Evolutionary conservation across 495 filamentous ascomycete genomes (phyloP).

Genomic region (Neurospora sp.): DNA sequence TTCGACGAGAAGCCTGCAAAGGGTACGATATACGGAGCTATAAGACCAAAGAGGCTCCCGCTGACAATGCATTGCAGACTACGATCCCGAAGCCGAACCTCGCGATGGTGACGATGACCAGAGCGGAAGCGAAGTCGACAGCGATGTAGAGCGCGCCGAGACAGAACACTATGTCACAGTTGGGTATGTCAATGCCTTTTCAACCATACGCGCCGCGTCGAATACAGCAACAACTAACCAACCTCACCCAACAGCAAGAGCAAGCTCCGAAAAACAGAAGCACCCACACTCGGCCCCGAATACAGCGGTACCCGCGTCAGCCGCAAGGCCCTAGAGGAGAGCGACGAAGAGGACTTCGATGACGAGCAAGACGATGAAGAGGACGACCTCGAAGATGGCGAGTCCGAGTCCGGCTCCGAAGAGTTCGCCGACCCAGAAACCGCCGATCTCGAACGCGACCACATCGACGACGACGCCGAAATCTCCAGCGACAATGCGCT

Average conservation of each 20-base stretch:
- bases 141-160: slow-evolving; percentile 31
- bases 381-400: slow-evolving; percentile 18
- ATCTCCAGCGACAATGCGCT: slow-evolving; percentile 57
- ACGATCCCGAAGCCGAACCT: slow-evolving; percentile 75
- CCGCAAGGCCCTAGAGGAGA: slow-evolving; percentile 52
- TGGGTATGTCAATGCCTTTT: slow-evolving; percentile 39
- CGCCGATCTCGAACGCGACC: slow-evolving; percentile 36
- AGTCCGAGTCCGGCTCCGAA: slow-evolving; percentile 21
- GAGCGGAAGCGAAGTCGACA: slow-evolving; percentile 47
- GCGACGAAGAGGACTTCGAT: slow-evolving; percentile 26
- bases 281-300: slow-evolving; percentile 58
- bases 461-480: slow-evolving; percentile 43
- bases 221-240: slow-evolving; percentile 1
- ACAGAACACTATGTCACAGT: slow-evolving; percentile 82
- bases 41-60: background rate
- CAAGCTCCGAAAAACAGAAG: slow-evolving; percentile 67
- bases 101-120: slow-evolving; percentile 30
- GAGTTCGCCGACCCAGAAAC: slow-evolving; percentile 39
- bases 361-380: slow-evolving; percentile 33
- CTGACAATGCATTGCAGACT: slow-evolving; percentile 46
- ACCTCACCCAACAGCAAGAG: slow-evolving; percentile 67
- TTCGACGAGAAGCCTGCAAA: slow-evolving; percentile 30
- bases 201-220: background rate
- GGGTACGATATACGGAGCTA: slow-evolving; percentile 15
- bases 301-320: slow-evolving; percentile 76